A percentile compares a stretch with the other conserved stretches of the same genome.
Conservation (phyloP, 768 basidiomycete genomes). For the Suillus ampliporus region DNA sequence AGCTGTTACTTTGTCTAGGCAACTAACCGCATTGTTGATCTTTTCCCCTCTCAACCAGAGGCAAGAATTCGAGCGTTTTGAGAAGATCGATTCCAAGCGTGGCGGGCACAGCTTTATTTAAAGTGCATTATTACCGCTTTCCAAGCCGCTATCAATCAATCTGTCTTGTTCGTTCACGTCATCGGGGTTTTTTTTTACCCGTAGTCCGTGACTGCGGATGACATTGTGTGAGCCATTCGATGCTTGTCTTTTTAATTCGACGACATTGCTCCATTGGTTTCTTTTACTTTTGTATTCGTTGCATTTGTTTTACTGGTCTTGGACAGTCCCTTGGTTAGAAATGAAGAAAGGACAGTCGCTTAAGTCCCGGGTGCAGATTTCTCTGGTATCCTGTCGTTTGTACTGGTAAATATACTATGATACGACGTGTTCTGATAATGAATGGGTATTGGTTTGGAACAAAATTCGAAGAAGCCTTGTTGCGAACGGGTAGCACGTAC, state of each 20-base stretch:
- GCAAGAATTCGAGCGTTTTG: constrained; percentile 82
- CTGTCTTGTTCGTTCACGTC: neutral
- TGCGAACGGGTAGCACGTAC: no score
- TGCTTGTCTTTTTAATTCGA: neutral
- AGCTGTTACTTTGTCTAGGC: constrained; percentile 9
- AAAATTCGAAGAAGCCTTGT: neutral
- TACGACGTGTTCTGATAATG: neutral
- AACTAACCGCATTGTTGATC: constrained; percentile 14
- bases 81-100: constrained; percentile 87
- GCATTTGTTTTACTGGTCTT: neutral
- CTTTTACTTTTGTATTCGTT: neutral
- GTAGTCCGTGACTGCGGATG: constrained; percentile 5
- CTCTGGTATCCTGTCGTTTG: neutral
- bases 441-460: neutral
- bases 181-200: neutral
- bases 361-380: neutral
- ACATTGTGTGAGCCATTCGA: neutral
- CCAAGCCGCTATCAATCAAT: neutral
- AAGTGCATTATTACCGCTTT: constrained; percentile 22
- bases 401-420: neutral
- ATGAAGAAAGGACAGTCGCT: neutral
- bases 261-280: neutral
- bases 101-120: constrained; percentile 88
- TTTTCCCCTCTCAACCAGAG: constrained; percentile 50
- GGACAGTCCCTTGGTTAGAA: no score